Conservation (phyloP, 352 stramenopile species). For the Pythium folliculosum region DNA sequence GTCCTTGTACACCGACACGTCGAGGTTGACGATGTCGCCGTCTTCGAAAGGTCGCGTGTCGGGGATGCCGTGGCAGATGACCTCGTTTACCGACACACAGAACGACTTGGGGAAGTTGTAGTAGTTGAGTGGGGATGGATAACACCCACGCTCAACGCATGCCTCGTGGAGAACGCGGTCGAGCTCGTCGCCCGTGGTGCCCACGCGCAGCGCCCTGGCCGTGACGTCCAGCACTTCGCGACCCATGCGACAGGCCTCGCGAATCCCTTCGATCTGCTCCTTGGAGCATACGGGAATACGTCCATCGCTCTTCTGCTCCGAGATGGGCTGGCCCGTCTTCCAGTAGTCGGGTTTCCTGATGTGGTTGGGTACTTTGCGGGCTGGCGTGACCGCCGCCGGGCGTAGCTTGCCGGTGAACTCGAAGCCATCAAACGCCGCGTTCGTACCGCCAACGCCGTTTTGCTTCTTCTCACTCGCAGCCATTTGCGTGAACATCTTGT, state of each 20-base stretch:
- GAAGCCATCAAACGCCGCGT: conserved; percentile 58
- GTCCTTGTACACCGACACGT: conserved; percentile 97
- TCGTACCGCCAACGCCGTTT: conserved; percentile 12
- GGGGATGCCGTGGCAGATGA: conserved; percentile 98
- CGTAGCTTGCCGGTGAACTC: conserved; percentile 87
- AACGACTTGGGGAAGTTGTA: conserved; percentile 96
- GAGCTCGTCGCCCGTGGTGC: conserved; percentile 97
- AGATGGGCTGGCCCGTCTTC: conserved; percentile 72
- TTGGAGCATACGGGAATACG: conserved; percentile 92
- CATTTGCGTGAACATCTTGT: conserved; percentile 94
- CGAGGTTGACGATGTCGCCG: conserved; percentile 99
- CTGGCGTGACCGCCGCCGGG: conserved; percentile 79
- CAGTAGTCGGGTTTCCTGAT: conserved; percentile 92
- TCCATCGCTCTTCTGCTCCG: conserved; percentile 64
- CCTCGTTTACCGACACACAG: conserved; percentile 92
- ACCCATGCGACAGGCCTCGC: conserved; percentile 82
- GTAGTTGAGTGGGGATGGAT: conserved; percentile 98
- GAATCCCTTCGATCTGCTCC: conserved; percentile 94
- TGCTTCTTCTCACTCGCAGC: conserved; percentile 39
- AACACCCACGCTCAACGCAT: conserved; percentile 90
- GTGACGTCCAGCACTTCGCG: conserved; percentile 96
- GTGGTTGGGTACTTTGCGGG: conserved; percentile 62
- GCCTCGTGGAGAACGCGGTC: conserved; percentile 95
- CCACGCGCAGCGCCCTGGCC: conserved; percentile 79
- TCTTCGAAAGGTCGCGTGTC: conserved; percentile 94